Percentiles rank a stretch among this genome's conserved stretches.
Conservation (phyloP, 805 yeast genomes). For the Candida nitratophila region DNA sequence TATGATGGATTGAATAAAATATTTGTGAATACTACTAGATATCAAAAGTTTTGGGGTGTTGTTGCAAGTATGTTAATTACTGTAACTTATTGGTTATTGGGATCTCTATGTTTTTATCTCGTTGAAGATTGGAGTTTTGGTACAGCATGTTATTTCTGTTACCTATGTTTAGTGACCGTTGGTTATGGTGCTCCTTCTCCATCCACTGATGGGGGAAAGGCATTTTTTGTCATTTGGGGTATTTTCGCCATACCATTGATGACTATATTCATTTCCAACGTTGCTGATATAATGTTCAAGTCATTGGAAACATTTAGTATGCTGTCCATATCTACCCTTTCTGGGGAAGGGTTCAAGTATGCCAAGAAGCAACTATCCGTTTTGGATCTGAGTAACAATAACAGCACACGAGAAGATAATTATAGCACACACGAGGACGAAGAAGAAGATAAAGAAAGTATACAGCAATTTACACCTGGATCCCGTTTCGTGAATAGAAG, state of each 20-base stretch:
- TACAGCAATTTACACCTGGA: too few relatives aligned
- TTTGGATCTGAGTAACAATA: slow-evolving; percentile 1
- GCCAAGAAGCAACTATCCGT: not conserved
- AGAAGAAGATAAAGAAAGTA: too few relatives aligned
- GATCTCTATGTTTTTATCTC: slow-evolving; percentile 55
- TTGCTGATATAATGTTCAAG: slow-evolving; percentile 53
- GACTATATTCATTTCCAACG: slow-evolving; percentile 70
- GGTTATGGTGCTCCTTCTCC: slow-evolving; percentile 83
- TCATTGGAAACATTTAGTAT: slow-evolving; percentile 12
- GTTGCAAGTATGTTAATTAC: slow-evolving; percentile 32
- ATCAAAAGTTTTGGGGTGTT: slow-evolving; percentile 33
- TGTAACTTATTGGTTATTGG: slow-evolving; percentile 59
- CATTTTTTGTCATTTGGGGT: slow-evolving; percentile 76
- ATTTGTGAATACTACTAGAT: slow-evolving; percentile 37
- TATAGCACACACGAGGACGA: too few relatives aligned
- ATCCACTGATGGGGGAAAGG: slow-evolving; percentile 51
- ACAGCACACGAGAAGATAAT: not conserved
- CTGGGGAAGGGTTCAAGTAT: slow-evolving; percentile 1
- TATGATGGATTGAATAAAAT: slow-evolving; percentile 48
- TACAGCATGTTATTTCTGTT: slow-evolving; percentile 66
- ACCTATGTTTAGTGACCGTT: slow-evolving; percentile 68
- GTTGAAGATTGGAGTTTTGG: slow-evolving; percentile 69
- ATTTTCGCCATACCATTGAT: slow-evolving; percentile 78
- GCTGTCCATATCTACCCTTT: slow-evolving; percentile 1
- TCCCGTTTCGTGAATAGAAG: too few relatives aligned